A percentile compares a stretch with the other conserved stretches of the same genome.
phyloP scores from a whole-genome alignment of 805 yeast species.

The Komagataella ulmi region DNA sequence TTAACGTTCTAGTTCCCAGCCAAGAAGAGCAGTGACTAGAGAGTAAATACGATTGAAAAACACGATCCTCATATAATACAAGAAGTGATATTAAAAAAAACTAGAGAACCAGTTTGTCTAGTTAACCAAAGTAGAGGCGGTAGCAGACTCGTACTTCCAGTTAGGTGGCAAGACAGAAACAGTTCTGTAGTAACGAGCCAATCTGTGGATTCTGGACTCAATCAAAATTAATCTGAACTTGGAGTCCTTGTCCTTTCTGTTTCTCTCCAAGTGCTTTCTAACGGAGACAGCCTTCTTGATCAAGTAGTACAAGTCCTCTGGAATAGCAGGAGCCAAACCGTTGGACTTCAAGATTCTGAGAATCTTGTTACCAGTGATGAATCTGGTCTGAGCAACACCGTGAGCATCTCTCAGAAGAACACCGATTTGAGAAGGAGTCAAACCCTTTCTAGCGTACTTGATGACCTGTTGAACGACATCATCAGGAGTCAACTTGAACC shows the following conservation, averaged over 20 bases:
- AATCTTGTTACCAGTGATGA: conserved; percentile 98
- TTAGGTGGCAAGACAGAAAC: conserved; percentile 98
- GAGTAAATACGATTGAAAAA: neutral
- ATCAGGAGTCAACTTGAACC: conserved; percentile 97
- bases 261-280: conserved; percentile 99
- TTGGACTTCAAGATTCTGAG: conserved; percentile 97
- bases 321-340: conserved; percentile 99
- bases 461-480: conserved; percentile 94
- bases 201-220: conserved; percentile 99
- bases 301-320: conserved; percentile 98
- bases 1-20: conserved; percentile 12
- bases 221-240: conserved; percentile 99
- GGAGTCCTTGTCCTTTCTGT: conserved; percentile 99
- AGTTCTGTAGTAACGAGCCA: conserved; percentile 99
- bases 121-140: conserved; percentile 99
- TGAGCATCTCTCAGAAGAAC: conserved; percentile 99
- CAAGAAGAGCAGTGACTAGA: neutral
- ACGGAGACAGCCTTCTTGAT: conserved; percentile 99
- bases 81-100: conserved; percentile 9
- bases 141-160: conserved; percentile 99
- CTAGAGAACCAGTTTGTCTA: conserved; percentile 27
- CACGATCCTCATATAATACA: conserved; percentile 3
- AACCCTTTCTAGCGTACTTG: conserved; percentile 99
- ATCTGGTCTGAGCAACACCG: conserved; percentile 97
- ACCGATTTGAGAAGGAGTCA: conserved; percentile 99